Conservation (phyloP, 1,284 basidiomycete genomes). For the Golubevia sp. region DNA sequence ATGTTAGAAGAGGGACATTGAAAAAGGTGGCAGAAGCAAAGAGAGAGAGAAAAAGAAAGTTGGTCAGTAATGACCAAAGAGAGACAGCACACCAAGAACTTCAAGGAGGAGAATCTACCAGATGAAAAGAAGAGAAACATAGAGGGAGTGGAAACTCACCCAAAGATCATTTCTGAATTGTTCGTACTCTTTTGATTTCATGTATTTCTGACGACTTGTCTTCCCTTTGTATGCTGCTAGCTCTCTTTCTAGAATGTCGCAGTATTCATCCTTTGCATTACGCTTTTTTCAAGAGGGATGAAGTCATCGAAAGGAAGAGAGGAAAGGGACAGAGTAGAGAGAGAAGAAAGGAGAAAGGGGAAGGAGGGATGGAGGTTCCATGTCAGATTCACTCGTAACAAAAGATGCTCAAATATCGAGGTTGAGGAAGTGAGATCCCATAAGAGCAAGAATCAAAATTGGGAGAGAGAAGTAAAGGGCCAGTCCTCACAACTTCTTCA, state of each 20-base stretch:
- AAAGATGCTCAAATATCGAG: too few species aligned
- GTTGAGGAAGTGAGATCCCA: too few species aligned
- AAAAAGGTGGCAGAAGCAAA: too few species aligned
- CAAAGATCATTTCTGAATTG: constrained; percentile 36
- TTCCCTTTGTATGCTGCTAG: constrained; percentile 22
- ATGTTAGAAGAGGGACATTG: too few species aligned
- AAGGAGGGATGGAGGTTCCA: too few species aligned
- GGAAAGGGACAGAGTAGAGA: not conserved
- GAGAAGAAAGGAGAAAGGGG: not conserved
- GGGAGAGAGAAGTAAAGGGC: too few species aligned
- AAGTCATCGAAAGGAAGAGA: too few species aligned
- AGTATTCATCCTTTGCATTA: constrained; percentile 17
- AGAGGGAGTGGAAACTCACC: constrained; percentile 11
- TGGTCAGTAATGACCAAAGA: not conserved
- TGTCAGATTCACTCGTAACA: too few species aligned
- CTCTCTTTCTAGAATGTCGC: constrained; percentile 8
- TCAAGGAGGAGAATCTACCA: not conserved
- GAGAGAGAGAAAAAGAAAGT: not conserved
- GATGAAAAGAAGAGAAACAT: not conserved
- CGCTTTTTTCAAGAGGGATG: not conserved
- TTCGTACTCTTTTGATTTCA: constrained; percentile 24
- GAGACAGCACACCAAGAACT: not conserved
- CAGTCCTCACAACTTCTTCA: constrained; percentile 11
- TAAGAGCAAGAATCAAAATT: too few species aligned
- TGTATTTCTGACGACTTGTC: constrained; percentile 36